Percentiles rank a stretch among this genome's conserved stretches.
Evolutionary conservation across 129 eudicot genomes (phyloP).

Genomic region (Escallonia rubra): DNA sequence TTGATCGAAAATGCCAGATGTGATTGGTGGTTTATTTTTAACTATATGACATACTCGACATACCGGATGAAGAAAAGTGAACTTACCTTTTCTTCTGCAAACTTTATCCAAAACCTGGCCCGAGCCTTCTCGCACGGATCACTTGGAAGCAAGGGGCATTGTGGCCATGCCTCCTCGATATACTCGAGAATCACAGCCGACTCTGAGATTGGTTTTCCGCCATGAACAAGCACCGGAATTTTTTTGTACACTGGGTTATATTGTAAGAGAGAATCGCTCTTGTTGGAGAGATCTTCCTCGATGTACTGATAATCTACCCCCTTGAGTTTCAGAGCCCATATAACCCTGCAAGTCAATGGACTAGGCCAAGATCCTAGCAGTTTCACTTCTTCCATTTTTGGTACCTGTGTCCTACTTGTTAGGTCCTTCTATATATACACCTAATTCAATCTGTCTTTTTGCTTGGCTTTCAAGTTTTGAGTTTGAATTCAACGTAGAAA

Average conservation of each 20-base stretch:
- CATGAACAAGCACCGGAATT: conserved; percentile 19
- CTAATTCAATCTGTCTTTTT: background rate
- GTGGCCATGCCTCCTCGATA: conserved; percentile 15
- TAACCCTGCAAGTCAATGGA: conserved; percentile 24
- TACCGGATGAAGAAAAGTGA: background rate
- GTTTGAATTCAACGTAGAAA: too few species aligned
- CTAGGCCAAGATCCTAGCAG: conserved; percentile 21
- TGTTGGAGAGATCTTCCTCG: conserved; percentile 16
- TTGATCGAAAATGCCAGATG: too few species aligned
- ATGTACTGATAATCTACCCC: conserved; percentile 18
- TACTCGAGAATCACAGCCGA: conserved; percentile 17
- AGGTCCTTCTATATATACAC: background rate
- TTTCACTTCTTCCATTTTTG: conserved; percentile 28
- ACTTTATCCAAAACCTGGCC: conserved; percentile 14
- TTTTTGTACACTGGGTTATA: conserved; percentile 16
- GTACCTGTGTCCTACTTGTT: background rate
- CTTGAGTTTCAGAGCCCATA: conserved; percentile 29
- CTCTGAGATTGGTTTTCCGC: conserved; percentile 15
- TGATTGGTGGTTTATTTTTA: too few species aligned
- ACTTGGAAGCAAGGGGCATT: conserved; percentile 8
- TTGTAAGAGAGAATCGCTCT: conserved; percentile 4
- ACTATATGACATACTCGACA: too few species aligned
- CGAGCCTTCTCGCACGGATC: conserved; percentile 8
- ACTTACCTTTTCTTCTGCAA: conserved; percentile 19
- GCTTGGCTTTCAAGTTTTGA: too few species aligned